Evolutionary conservation across 345 rosid genomes (phyloP).

Genomic region (Noccaea caerulescens): DNA sequence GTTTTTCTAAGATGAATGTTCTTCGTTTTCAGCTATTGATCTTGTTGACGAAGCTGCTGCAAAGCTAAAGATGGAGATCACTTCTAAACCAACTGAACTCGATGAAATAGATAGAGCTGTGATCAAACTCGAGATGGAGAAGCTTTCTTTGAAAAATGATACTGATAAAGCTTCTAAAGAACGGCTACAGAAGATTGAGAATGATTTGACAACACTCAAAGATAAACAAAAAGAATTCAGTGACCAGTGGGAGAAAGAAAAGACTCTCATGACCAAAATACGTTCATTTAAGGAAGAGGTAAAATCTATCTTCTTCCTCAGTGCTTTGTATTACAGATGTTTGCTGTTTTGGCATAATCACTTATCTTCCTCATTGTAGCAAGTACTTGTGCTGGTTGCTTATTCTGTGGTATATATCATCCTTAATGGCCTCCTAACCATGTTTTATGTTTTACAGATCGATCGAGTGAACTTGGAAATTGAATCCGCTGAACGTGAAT

Average conservation of each 20-base stretch:
- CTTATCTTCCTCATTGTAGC: no score
- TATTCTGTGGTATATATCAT: neutral
- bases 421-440: conserved; percentile 8
- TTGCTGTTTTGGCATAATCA: no score
- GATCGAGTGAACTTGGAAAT: conserved; percentile 89
- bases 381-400: neutral
- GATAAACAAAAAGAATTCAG: conserved; percentile 70
- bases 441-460: conserved; percentile 53
- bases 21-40: conserved; percentile 76
- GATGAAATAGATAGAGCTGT: conserved; percentile 90
- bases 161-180: conserved; percentile 86
- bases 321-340: no score
- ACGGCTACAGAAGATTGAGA: conserved; percentile 75
- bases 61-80: conserved; percentile 96
- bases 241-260: conserved; percentile 79
- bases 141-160: conserved; percentile 80
- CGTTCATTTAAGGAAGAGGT: conserved; percentile 94
- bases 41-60: conserved; percentile 98
- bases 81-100: conserved; percentile 92
- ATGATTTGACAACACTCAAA: conserved; percentile 63
- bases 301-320: neutral
- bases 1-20: conserved; percentile 8
- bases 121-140: conserved; percentile 94
- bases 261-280: conserved; percentile 71
- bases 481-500: conserved; percentile 97